Conservation (phyloP, 2,329 filamentous ascomycete species). For the Colletotrichum truncatum region DNA sequence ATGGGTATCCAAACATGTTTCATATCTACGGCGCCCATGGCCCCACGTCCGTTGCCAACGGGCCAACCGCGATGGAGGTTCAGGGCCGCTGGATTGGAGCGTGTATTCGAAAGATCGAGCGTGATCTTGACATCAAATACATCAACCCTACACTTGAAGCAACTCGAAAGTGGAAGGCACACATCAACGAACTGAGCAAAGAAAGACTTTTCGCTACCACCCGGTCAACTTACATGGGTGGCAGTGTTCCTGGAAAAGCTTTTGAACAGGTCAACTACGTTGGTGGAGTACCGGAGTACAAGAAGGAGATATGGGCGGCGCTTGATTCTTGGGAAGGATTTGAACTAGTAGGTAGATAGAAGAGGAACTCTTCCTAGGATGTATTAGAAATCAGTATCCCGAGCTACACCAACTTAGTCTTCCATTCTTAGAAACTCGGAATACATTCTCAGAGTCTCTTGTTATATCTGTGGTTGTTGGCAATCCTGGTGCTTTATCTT, state of each 20-base stretch:
- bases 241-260: background rate
- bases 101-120: background rate
- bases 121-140: background rate
- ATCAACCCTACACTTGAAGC: background rate
- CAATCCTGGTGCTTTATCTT: too few relatives aligned
- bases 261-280: too few relatives aligned
- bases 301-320: too few relatives aligned
- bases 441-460: too few relatives aligned
- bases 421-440: too few relatives aligned
- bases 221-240: background rate
- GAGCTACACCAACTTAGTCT: too few relatives aligned
- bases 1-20: background rate
- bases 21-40: background rate
- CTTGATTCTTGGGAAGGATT: too few relatives aligned
- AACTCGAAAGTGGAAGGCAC: background rate
- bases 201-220: background rate
- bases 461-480: too few relatives aligned
- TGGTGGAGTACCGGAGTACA: too few relatives aligned
- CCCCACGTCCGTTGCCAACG: constrained; percentile 4
- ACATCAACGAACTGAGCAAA: background rate
- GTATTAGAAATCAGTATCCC: too few relatives aligned
- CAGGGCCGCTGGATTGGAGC: background rate
- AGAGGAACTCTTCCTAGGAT: too few relatives aligned
- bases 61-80: background rate
- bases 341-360: too few relatives aligned